Base-by-base conservation (phyloP, 208 protist species). In the Trypanosoma boissoni region DNA sequence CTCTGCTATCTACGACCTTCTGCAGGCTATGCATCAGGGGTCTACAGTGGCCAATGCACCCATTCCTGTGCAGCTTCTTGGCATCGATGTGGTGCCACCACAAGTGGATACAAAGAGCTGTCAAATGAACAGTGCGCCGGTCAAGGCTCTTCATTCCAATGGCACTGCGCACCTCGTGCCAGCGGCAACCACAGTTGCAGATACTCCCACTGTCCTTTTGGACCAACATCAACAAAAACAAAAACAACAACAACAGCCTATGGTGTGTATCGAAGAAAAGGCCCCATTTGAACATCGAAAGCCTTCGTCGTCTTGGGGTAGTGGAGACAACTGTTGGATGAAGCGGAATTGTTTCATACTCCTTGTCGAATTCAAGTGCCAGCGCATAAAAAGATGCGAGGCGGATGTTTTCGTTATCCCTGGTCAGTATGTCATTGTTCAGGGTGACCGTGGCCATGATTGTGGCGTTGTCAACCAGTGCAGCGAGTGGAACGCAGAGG, bases 331-430 rank as follows among this genome's bases (percentile, higher is more conserved):
- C 31, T 23, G 3, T n/a, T 71, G 56, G 56, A 31, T 37, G 8
- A 71, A 61, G 26, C 46, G 24, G 18, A 48, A 76, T 41, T 86
- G 80, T 58, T 78, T 80, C 58, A 63, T 93, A 28, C 16, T 77
- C 3, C 43, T 86, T 26, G 80, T 93, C 9, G 83, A 93, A 69
- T 93, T 93, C 74, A 93, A 93, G 60, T 83, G 86, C 12, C 66
- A 85, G 29, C 81, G 83, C 1, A 37, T 90, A 58, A 61, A 74
- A 23, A 64, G 74, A 9, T 91, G 72, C 59, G 48, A 72, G 26
- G 72, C 57, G 32, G 57, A 61, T 18, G 20, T 65, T 9, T 48
- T 62, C 50, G 65, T 78, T 51, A 55, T 49, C 21, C 68, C 72
- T 0, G 76, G 76, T 21, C 64, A 61, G 68, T 86, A 91, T 53